phyloP scores from a whole-genome alignment of 768 basidiomycete genomes.

The Suillus americanus region DNA sequence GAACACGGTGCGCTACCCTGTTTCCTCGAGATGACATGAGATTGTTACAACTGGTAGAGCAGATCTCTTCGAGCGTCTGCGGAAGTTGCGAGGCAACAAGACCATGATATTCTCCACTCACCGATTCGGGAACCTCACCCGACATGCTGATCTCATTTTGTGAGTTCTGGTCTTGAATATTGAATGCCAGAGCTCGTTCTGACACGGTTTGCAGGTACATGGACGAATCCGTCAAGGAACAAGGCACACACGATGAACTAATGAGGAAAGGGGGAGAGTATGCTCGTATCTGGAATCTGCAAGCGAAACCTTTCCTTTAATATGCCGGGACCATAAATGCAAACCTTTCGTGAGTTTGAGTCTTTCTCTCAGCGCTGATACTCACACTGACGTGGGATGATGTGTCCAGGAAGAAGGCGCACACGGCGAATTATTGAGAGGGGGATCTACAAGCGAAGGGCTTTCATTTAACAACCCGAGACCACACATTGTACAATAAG shows the following conservation, averaged over 20 bases:
- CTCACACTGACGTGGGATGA: background rate
- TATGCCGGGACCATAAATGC: background rate
- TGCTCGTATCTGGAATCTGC: constrained; percentile 51
- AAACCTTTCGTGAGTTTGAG: background rate
- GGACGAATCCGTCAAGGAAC: constrained; percentile 62
- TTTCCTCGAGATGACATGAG: background rate
- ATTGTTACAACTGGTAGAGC: background rate
- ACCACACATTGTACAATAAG: background rate
- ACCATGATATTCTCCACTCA: constrained; percentile 82
- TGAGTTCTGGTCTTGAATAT: background rate
- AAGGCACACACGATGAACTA: constrained; percentile 64
- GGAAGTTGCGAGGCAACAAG: constrained; percentile 65
- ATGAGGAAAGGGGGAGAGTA: constrained; percentile 29
- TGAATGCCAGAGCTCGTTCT: background rate
- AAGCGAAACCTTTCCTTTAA: constrained; percentile 66
- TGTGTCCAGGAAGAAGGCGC: constrained; percentile 62
- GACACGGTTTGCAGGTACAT: constrained; percentile 52
- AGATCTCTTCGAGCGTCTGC: constrained; percentile 37
- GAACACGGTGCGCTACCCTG: constrained; percentile 54
- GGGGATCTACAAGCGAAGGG: constrained; percentile 70
- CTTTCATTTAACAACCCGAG: constrained; percentile 44
- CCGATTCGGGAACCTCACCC: background rate
- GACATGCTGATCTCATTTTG: background rate
- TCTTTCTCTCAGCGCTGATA: background rate
- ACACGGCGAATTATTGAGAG: constrained; percentile 59